Base-by-base conservation (phyloP, 2,329 filamentous ascomycete genomes). In the Colletotrichum spinosum region DNA sequence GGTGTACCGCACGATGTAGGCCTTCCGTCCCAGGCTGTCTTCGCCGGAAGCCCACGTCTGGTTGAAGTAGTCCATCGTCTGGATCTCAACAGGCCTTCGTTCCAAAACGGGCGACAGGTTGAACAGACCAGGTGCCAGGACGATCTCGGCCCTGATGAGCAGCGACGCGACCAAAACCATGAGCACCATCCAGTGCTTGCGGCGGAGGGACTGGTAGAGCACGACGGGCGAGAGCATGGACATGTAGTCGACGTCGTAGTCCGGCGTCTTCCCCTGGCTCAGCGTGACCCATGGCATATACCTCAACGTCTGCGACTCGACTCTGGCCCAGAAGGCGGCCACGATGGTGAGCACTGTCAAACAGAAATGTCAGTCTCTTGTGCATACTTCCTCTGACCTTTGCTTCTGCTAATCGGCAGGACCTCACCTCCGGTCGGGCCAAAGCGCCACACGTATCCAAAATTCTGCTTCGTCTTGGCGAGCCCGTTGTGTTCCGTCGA, bases 281-380 rank as follows among this genome's bases (percentile, higher is more conserved):
- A 55, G 37, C 10, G 15, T 55, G 11, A 63, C 49, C 60, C 60
- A 63, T 11, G 60, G 60, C 60, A 63, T 60, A 38, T 64, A 60
- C 17, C 55, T 42, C 48, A 54, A 44, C 13, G 50, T 44, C n/a
- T 64, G 61, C 8, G 60, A 15, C 12, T 64, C 55, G 15, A 60
- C 55, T 10, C 60, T 37, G 11, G 55, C 50, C 61, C 61, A 64
- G 3, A 64, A 45, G 8, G 56, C 45, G 1, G 56, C 51, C 1
- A 64, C 15, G 4, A 60, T 13, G 8, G 61, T 64, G 2, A 64
- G 42, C 12, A 55, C 55, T 64, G 34, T 9, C 13, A 7, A 6
- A 42, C 15, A 8, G 13, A 33, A 48, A 25, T 8, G 8, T 57
- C 15, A 49, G 55, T 17, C 13, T 5, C 15, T 13, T 35, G 7